Conservation (phyloP, 352 stramenopile species). For the Phytophthora cryptogea region DNA sequence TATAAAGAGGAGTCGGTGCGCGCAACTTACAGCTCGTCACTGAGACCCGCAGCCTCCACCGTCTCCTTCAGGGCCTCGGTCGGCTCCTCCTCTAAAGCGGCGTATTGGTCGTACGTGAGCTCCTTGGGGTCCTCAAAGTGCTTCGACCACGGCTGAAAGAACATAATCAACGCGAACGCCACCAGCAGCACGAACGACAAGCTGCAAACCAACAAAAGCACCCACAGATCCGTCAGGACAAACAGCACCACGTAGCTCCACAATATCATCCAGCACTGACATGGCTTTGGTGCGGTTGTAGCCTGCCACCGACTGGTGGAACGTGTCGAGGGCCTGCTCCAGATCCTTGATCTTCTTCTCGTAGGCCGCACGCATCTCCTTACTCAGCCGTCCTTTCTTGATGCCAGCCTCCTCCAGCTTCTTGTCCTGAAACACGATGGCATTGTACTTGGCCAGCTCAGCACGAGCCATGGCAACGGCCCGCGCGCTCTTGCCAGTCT, state of each 20-base stretch:
- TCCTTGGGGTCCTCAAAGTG: conserved; percentile 36
- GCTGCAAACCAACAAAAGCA: conserved; percentile 8
- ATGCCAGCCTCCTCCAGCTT: conserved; percentile 75
- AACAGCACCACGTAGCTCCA: neutral
- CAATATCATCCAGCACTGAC: conserved; percentile 35
- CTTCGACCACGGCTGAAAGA: conserved; percentile 77
- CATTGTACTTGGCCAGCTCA: conserved; percentile 82
- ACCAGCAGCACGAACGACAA: conserved; percentile 50
- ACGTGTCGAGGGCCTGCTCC: conserved; percentile 74
- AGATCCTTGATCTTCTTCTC: conserved; percentile 78
- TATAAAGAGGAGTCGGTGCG: conserved; percentile 11
- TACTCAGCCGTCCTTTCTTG: conserved; percentile 66
- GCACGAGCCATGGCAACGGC: conserved; percentile 79
- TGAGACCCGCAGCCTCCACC: conserved; percentile 17
- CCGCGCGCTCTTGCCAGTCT: conserved; percentile 68
- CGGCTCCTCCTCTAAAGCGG: conserved; percentile 28
- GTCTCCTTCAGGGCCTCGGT: conserved; percentile 26
- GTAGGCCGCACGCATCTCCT: conserved; percentile 58
- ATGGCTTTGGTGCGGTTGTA: conserved; percentile 84
- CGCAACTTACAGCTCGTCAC: conserved; percentile 44
- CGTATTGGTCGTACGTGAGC: conserved; percentile 35
- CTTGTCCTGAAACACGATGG: conserved; percentile 83
- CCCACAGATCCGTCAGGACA: neutral
- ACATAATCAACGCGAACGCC: conserved; percentile 67
- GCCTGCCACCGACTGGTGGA: conserved; percentile 74